Evolutionary conservation across 2,329 filamentous ascomycete genomes (phyloP), one percentile per base, ranked within the genome.

Genomic region (Diplodia intermedia): DNA sequence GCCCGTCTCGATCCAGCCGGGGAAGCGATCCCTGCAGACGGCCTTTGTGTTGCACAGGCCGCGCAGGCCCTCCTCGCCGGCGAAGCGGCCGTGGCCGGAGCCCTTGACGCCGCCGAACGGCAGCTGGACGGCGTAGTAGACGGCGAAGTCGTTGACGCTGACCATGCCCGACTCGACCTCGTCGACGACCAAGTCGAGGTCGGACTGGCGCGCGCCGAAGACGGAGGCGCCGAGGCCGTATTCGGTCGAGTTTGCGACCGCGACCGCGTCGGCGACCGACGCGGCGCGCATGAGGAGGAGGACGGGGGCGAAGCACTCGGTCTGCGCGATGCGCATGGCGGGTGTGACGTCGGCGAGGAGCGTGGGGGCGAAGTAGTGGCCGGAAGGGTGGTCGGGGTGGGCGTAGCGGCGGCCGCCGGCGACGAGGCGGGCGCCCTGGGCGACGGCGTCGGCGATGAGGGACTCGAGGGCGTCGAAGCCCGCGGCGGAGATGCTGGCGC

Each of bases 91-190:
- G 78, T 98, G 98, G 0, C 83, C 95, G 29, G 91, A 96, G 0
- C 93, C 94, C 68, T 88, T 89, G n/a, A 92, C 89, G 66, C 94
- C 95, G 47, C 95, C 95, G 79, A 99, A 99, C 0, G 95, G 95
- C 49, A 99, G 82, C 80, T 97, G 93, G 8, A 97, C 94, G 65
- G 94, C 93, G 77, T 99, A 99, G 79, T 89, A 97, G 33, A 89
- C 90, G 23, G 90, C 95, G 75, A 99, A 99, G 81, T 99, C 95
- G 78, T 99, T 99, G 72, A 99, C 88, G 29, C 93, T 89, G 0
- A 98, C 92, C 91, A 97, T 97, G 54, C 95, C 95, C 0, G 91
- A 89, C 70, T 90, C 88, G 63, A 97, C 85, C 29, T 88, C 87
- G 23, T 80, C 80, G 1, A 94, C 88, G 33, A 96, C 88, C 18